These are phyloP conservation scores for Cornus suecica DNA, from an alignment of 148 eudicot species.

Conservation along the genomic window DNA sequence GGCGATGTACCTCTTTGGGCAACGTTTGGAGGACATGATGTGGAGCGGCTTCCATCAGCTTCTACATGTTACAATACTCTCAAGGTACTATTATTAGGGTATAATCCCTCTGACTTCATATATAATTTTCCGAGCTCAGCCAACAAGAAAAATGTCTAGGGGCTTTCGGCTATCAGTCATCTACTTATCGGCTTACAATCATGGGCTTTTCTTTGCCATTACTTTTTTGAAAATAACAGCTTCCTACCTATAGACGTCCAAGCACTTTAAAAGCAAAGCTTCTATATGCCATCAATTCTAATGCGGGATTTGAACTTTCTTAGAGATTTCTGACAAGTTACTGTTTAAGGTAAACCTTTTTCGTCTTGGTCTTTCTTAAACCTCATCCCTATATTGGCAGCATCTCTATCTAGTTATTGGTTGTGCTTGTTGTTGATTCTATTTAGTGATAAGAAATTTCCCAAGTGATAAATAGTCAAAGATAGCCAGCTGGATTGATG, in stretches of 20 bases:
- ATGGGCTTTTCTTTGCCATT: constrained; percentile 7
- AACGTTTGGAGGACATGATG: constrained; percentile 91
- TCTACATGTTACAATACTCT: constrained; percentile 98
- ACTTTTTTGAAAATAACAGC: constrained; percentile 40
- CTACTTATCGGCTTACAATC: constrained; percentile 9
- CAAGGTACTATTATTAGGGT: constrained; percentile 48
- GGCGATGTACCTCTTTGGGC: constrained; percentile 95
- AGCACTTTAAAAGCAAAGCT: constrained; percentile 87
- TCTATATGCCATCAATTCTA: constrained; percentile 92
- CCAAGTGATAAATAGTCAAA: not conserved
- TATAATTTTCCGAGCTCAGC: not conserved
- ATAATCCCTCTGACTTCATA: not conserved
- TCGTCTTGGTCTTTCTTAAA: constrained; percentile 3
- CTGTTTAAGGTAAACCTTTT: constrained; percentile 20
- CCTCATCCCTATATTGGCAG: not conserved
- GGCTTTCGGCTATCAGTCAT: not conserved
- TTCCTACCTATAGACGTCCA: constrained; percentile 88
- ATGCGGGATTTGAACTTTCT: constrained; percentile 97
- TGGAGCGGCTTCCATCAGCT: constrained; percentile 98
- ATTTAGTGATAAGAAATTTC: not conserved
- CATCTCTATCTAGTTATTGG: not conserved
- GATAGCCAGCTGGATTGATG: not conserved
- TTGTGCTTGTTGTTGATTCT: not conserved
- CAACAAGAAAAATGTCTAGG: not conserved
- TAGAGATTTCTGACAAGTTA: constrained; percentile 21